phyloP scores from a whole-genome alignment of 2,329 filamentous ascomycete genomes.

The Monosporascus sp. region DNA sequence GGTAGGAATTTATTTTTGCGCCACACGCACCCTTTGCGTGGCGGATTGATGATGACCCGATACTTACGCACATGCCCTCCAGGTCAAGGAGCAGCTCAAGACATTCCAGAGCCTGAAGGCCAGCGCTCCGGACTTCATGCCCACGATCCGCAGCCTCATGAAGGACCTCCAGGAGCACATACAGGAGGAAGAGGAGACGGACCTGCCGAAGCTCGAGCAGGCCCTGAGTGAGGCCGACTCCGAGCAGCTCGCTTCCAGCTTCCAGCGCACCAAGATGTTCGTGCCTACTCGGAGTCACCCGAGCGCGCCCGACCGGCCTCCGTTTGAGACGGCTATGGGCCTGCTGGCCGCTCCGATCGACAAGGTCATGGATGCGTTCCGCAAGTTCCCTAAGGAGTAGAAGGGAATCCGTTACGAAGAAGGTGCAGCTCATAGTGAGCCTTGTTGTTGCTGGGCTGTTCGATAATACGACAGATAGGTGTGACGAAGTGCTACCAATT shows the following conservation, averaged over 20 bases:
- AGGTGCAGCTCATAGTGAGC: no score
- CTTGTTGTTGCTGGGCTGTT: no score
- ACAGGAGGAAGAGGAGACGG: constrained; percentile 43
- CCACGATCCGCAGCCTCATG: constrained; percentile 40
- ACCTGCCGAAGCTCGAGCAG: constrained; percentile 43
- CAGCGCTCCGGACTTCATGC: constrained; percentile 35
- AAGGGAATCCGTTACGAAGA: no score
- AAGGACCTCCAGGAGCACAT: constrained; percentile 40
- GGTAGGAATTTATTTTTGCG: constrained; percentile 21
- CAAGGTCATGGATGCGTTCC: constrained; percentile 48
- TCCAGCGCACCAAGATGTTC: constrained; percentile 48
- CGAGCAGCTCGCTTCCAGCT: constrained; percentile 34
- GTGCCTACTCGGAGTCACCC: constrained; percentile 49
- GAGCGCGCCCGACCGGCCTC: constrained; percentile 43
- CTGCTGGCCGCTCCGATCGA: constrained; percentile 54
- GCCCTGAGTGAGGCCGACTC: constrained; percentile 32
- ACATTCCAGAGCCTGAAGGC: constrained; percentile 42
- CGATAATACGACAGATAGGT: no score
- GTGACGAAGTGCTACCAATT: no score
- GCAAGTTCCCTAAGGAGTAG: constrained; percentile 44
- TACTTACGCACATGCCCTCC: not conserved
- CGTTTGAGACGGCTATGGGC: constrained; percentile 50
- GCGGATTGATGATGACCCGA: no score
- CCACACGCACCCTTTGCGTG: not conserved
- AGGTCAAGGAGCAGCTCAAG: constrained; percentile 49